Evolutionary conservation across 306 rosid genomes (phyloP).

Genomic region (Begonia loranthoides): DNA sequence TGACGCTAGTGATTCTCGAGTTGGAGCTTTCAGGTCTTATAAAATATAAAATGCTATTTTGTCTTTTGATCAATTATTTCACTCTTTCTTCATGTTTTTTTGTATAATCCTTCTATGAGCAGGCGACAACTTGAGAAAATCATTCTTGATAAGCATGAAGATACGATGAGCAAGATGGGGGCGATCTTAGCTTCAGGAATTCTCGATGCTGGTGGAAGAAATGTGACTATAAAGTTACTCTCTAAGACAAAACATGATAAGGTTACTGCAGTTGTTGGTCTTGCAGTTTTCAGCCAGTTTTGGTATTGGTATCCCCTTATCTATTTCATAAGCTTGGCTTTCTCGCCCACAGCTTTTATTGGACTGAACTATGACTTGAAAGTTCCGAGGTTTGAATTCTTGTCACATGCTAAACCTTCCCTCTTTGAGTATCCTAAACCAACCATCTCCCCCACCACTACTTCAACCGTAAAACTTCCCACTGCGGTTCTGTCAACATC

Average conservation of each 20-base stretch:
- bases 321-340: slow-evolving; percentile 74
- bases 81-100: neutral
- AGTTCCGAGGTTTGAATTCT: slow-evolving; percentile 81
- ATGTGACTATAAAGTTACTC: slow-evolving; percentile 79
- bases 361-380: slow-evolving; percentile 87
- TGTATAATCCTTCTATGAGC: slow-evolving; percentile 6
- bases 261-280: slow-evolving; percentile 94
- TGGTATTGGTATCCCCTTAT: slow-evolving; percentile 99
- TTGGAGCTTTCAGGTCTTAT: slow-evolving; percentile 78
- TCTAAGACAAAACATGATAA: slow-evolving; percentile 96
- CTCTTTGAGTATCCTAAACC: slow-evolving; percentile 94
- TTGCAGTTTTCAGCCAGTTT: slow-evolving; percentile 98
- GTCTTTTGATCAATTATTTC: neutral
- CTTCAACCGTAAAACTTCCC: slow-evolving; percentile 90
- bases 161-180: slow-evolving; percentile 99
- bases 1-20: slow-evolving; percentile 95
- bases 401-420: slow-evolving; percentile 89
- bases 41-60: neutral
- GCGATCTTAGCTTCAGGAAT: slow-evolving; percentile 98
- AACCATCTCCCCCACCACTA: slow-evolving; percentile 59
- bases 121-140: slow-evolving; percentile 98
- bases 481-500: slow-evolving; percentile 96
- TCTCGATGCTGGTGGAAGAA: slow-evolving; percentile 98
- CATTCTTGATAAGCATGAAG: slow-evolving; percentile 95
- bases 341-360: slow-evolving; percentile 88